phyloP scores from a whole-genome alignment of 257 asterid species.

The Scutellaria baicalensis region DNA sequence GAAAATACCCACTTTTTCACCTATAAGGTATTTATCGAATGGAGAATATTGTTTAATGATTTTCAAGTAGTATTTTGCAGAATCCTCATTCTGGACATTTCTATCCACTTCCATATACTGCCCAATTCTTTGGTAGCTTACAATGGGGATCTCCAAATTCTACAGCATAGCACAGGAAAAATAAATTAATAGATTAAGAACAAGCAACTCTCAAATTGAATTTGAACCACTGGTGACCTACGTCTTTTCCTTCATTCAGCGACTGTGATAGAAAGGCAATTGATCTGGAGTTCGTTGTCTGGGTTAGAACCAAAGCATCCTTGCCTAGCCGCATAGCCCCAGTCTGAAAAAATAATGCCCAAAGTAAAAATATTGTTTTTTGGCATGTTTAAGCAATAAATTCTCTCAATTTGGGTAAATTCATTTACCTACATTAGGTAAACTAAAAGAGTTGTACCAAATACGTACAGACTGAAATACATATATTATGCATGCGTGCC shows the following conservation, averaged over 20 bases:
- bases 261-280: slow-evolving; percentile 77
- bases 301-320: slow-evolving; percentile 84
- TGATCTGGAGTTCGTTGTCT: slow-evolving; percentile 64
- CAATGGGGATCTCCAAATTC: slow-evolving; percentile 81
- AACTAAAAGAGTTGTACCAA: neutral
- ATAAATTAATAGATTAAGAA: neutral
- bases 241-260: slow-evolving; percentile 70
- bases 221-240: slow-evolving; percentile 15
- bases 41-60: slow-evolving; percentile 60
- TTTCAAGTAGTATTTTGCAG: slow-evolving; percentile 56
- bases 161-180: slow-evolving; percentile 22
- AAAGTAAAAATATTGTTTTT: slow-evolving; percentile 5
- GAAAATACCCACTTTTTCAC: slow-evolving; percentile 60
- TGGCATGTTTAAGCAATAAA: neutral
- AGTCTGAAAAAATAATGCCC: slow-evolving; percentile 35
- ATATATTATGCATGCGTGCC: neutral
- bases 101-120: slow-evolving; percentile 65
- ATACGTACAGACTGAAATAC: neutral
- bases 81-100: slow-evolving; percentile 41
- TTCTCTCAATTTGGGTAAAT: slow-evolving; percentile 1
- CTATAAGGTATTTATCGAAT: slow-evolving; percentile 68
- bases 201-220: neutral
- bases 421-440: neutral
- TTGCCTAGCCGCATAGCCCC: slow-evolving; percentile 86
- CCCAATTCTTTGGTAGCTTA: slow-evolving; percentile 58